These are phyloP conservation scores for Cercophora newfieldiana DNA, from an alignment of 495 filamentous ascomycete species.

Conservation along the genomic window DNA sequence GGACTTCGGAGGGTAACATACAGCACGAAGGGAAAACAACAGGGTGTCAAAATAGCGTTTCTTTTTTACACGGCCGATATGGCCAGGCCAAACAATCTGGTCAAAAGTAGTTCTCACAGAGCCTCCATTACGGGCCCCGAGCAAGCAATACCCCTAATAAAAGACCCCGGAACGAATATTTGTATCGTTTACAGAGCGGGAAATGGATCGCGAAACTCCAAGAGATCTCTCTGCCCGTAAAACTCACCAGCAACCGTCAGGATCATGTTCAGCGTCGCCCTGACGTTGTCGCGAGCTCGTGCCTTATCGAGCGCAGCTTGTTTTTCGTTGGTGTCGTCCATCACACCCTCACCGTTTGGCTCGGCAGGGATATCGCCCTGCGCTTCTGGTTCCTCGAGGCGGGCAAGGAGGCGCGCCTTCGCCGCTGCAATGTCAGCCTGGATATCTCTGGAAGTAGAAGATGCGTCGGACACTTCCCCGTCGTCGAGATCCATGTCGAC, in stretches of 20 bases:
- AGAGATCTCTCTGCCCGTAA: conserved; percentile 85
- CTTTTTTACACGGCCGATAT: neutral
- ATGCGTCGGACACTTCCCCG: conserved; percentile 45
- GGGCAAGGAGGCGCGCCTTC: conserved; percentile 58
- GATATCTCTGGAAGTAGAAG: conserved; percentile 29
- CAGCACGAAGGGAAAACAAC: neutral
- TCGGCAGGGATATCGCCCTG: conserved; percentile 4
- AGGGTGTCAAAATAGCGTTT: neutral
- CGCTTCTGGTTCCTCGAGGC: conserved; percentile 36
- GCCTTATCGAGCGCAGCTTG: conserved; percentile 29
- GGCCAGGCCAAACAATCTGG: neutral
- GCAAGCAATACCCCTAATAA: neutral
- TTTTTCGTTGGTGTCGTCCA: neutral
- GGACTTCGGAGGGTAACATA: neutral
- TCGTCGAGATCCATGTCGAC: conserved; percentile 49
- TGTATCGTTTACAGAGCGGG: conserved; percentile 23
- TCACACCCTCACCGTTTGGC: neutral
- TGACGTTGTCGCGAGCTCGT: conserved; percentile 44
- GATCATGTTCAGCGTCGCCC: conserved; percentile 82
- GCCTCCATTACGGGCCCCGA: neutral
- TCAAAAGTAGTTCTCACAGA: neutral
- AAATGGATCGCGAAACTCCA: conserved; percentile 66
- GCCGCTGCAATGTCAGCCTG: conserved; percentile 56
- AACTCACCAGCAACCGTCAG: conserved; percentile 85
- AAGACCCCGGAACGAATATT: neutral